Evolutionary conservation across 169 alveolate species (phyloP), one percentile per base, ranked within the genome.

Genomic region (Plasmodium knowlesi): DNA sequence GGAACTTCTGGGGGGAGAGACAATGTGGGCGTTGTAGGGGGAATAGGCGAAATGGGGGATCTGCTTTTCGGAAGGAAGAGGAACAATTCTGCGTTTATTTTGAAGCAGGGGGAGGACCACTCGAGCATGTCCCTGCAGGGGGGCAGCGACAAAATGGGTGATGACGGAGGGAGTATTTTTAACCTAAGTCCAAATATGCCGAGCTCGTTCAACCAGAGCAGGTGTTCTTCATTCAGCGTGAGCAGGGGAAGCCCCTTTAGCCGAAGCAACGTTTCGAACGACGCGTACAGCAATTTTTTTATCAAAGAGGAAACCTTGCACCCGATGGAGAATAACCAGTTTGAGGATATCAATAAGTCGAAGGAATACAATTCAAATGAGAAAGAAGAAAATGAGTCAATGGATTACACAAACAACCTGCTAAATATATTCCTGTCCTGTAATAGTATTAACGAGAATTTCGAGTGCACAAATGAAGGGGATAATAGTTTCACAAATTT

Each of bases 391-490:
- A 84, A 84, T 30, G 93, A 86, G 22, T 37, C 93, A 39, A 70
- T 12, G 50, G 93, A 86, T 74, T 86, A 86, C 61, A 86, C 88
- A 86, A 86, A 86, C 70, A 86, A 76, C 43, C 50, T 86, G 67
- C 67, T 86, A 32, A 86, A 86, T 86, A 76, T 86, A 86, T 86
- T 86, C 67, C 81, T 86, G 28, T 86, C 93, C 12, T 86, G 93
- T 70, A 86, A 86, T 86, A 86, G 93, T n/a, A 86, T 86, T 50
- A 86, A 86, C 67, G 93, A 86, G 76, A 86, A 86, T 57, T 86
- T 74, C 67, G 86, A 74, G 28, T 61, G 32, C 34, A 54, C 79
- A 74, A 86, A 86, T 86, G 80, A 74, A 39, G 67, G 16, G 16
- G 80, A 76, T 22, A 70, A 43, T n/a, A 61, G 80, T 32, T 32